Evolutionary conservation across 768 basidiomycete genomes (phyloP).

Genomic region (Boletus sensibilis): DNA sequence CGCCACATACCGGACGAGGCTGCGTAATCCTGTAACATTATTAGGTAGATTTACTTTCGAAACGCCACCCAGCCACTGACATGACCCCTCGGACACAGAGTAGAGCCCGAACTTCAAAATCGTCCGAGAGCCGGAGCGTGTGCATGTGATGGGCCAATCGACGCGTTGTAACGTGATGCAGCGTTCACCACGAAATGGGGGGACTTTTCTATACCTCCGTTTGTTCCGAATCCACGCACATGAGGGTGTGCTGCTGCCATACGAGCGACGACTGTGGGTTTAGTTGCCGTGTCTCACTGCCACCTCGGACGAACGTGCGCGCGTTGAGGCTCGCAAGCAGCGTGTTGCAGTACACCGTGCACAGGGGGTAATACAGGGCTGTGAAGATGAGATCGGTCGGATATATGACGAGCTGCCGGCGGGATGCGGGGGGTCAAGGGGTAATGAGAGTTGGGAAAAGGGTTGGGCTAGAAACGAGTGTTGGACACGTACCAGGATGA

Average conservation of each 20-base stretch:
- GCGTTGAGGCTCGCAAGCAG: slow-evolving; percentile 34
- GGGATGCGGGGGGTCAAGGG: neutral
- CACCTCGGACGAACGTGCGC: slow-evolving; percentile 16
- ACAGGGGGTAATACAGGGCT: slow-evolving; percentile 31
- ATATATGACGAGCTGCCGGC: slow-evolving; percentile 21
- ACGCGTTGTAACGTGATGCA: neutral
- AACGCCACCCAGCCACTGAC: neutral
- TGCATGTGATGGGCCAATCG: neutral
- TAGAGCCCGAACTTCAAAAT: neutral
- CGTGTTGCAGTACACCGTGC: slow-evolving; percentile 35
- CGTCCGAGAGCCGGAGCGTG: neutral
- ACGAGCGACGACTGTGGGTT: slow-evolving; percentile 1
- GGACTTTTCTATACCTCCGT: neutral
- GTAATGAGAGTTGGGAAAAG: neutral
- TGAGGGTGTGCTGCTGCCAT: neutral
- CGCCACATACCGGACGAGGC: neutral
- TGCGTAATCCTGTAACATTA: neutral
- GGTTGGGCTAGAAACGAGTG: neutral
- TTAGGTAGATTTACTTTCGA: neutral
- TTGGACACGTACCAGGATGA: slow-evolving; percentile 18
- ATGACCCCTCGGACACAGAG: neutral
- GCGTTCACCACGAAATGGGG: neutral
- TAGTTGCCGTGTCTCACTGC: neutral
- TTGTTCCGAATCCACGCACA: neutral
- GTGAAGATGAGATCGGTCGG: slow-evolving; percentile 24